These are phyloP conservation scores for Xylariaceae sp. DNA, from an alignment of 2,329 filamentous ascomycete genomes.

Conservation along the genomic window DNA sequence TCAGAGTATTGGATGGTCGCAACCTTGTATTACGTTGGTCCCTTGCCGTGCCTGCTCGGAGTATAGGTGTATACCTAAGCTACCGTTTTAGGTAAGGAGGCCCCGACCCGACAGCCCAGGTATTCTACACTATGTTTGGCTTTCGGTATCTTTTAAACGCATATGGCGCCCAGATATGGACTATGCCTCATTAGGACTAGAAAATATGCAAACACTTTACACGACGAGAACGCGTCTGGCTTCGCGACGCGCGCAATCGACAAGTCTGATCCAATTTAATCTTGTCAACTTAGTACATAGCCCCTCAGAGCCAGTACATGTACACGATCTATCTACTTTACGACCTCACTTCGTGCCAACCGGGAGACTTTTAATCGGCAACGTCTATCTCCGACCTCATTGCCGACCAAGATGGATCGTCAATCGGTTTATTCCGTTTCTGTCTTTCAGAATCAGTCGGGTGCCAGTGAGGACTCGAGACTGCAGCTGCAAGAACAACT, in stretches of 20 bases:
- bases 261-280: conserved; percentile 16
- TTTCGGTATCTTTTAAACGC: too few species aligned
- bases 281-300: conserved; percentile 6
- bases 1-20: too few species aligned
- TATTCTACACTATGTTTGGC: too few species aligned
- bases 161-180: too few species aligned
- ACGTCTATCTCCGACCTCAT: not conserved
- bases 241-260: conserved; percentile 13
- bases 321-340: not conserved
- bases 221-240: conserved; percentile 3
- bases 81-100: too few species aligned
- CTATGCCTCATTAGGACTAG: conserved; percentile 1
- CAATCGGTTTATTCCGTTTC: conserved; percentile 83
- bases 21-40: too few species aligned
- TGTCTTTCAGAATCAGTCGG: conserved; percentile 66
- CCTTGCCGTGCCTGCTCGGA: too few species aligned
- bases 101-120: too few species aligned
- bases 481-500: conserved; percentile 73
- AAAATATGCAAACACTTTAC: conserved; percentile 16
- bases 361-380: not conserved
- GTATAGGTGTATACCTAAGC: too few species aligned
- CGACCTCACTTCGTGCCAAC: too few species aligned
- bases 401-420: conserved; percentile 64
- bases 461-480: conserved; percentile 64
- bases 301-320: conserved; percentile 6